Conservation (phyloP, 805 yeast genomes). For the Pichia exigua region DNA sequence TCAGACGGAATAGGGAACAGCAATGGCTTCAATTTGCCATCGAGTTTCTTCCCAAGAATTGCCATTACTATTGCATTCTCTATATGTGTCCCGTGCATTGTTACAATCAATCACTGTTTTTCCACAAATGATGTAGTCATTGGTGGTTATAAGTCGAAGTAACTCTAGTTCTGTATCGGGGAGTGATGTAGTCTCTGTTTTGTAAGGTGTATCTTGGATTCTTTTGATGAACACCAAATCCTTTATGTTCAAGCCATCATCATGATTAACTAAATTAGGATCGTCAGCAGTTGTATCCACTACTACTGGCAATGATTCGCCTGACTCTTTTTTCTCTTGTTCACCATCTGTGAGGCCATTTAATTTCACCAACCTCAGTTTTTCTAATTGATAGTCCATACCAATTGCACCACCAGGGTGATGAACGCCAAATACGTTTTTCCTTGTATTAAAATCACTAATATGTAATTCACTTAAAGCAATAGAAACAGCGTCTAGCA, state of each 20-base stretch:
- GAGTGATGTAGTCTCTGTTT: conserved; percentile 16
- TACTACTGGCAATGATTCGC: background rate
- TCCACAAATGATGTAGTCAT: conserved; percentile 27
- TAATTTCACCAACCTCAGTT: background rate
- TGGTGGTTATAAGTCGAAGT: conserved; percentile 28
- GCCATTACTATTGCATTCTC: background rate
- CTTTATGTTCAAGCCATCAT: conserved; percentile 5
- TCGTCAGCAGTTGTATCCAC: background rate
- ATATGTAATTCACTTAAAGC: conserved; percentile 65
- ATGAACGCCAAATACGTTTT: conserved; percentile 51
- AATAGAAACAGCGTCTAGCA: conserved; percentile 73
- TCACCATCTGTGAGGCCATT: background rate
- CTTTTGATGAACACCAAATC: conserved; percentile 13
- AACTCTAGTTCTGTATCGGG: conserved; percentile 30
- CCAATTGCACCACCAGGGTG: conserved; percentile 96
- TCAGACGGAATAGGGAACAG: background rate
- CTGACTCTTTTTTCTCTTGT: background rate
- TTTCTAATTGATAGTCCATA: conserved; percentile 21
- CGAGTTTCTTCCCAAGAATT: background rate
- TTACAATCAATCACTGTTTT: background rate
- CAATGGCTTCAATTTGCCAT: background rate
- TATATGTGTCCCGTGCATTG: background rate
- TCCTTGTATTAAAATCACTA: conserved; percentile 45
- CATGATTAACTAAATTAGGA: background rate
- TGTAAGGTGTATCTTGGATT: conserved; percentile 22